A percentile compares a stretch with the other conserved stretches of the same genome.
phyloP scores from a whole-genome alignment of 1,139 yeast species.

The Insectozyma bohioensis region DNA sequence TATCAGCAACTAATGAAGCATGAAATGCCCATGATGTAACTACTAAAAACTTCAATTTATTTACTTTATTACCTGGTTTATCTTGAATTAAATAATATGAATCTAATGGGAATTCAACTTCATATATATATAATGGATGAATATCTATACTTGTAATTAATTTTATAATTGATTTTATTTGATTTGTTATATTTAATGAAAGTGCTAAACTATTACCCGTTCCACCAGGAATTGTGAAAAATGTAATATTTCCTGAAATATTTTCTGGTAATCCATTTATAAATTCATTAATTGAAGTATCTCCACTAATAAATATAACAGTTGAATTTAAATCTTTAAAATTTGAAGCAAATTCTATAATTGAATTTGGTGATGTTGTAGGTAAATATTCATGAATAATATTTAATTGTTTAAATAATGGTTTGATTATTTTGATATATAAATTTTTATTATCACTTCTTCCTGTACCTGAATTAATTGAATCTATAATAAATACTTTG shows the following conservation, averaged over 20 bases:
- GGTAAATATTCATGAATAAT: conserved; percentile 37
- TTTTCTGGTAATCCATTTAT: conserved; percentile 47
- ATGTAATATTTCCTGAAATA: conserved; percentile 19
- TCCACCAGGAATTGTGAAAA: conserved; percentile 72
- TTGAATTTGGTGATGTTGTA: conserved; percentile 36
- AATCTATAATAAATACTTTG: conserved; percentile 41
- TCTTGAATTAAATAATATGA: conserved; percentile 29
- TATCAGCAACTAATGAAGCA: conserved; percentile 78
- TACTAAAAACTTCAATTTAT: conserved; percentile 51
- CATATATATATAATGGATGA: conserved; percentile 53
- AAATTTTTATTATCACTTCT: conserved; percentile 38
- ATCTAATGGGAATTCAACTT: conserved; percentile 52
- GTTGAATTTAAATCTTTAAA: conserved; percentile 29
- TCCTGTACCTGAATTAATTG: conserved; percentile 58
- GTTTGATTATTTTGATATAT: conserved; percentile 42
- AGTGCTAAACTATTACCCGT: conserved; percentile 82
- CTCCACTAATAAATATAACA: conserved; percentile 75
- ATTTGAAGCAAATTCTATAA: conserved; percentile 32
- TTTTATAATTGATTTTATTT: conserved; percentile 40
- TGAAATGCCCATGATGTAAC: conserved; percentile 87
- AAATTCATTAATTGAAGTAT: conserved; percentile 79
- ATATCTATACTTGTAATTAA: conserved; percentile 25
- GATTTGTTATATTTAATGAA: conserved; percentile 49
- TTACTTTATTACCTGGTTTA: conserved; percentile 16
- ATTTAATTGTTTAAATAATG: conserved; percentile 39